Percentiles rank a stretch among this genome's conserved stretches.
phyloP scores from a whole-genome alignment of 2,329 filamentous ascomycete species.

The Ophiocordyceps polyrhachis-furcata region DNA sequence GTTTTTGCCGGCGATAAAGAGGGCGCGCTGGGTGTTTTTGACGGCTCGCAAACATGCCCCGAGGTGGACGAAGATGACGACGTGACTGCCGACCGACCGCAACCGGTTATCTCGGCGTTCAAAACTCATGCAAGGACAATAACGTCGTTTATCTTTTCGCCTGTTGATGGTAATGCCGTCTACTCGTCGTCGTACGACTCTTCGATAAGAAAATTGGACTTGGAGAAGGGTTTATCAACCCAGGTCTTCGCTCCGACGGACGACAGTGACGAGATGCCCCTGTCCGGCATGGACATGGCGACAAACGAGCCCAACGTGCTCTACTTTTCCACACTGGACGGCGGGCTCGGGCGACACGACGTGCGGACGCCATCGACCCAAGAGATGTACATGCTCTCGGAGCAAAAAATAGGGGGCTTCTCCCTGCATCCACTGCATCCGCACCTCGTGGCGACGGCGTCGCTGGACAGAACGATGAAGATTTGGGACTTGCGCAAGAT shows the following conservation, averaged over 20 bases:
- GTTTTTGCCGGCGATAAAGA: constrained; percentile 91
- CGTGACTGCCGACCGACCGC: constrained; percentile 35
- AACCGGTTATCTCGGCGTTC: constrained; percentile 72
- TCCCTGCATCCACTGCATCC: constrained; percentile 62
- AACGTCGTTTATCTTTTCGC: constrained; percentile 61
- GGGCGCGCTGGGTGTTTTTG: constrained; percentile 77
- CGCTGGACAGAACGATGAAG: constrained; percentile 72
- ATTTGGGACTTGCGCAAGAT: constrained; percentile 86
- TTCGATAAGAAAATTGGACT: constrained; percentile 70
- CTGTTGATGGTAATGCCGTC: constrained; percentile 52
- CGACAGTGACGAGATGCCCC: constrained; percentile 50
- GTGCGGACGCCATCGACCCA: constrained; percentile 39
- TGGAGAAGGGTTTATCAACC: constrained; percentile 59
- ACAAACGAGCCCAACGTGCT: constrained; percentile 51
- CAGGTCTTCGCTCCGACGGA: constrained; percentile 66
- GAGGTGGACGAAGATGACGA: constrained; percentile 48
- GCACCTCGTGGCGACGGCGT: constrained; percentile 75
- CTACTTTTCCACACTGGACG: constrained; percentile 75
- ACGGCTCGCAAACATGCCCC: constrained; percentile 55
- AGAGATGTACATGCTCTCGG: constrained; percentile 57
- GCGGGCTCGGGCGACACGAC: constrained; percentile 66
- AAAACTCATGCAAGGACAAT: constrained; percentile 86
- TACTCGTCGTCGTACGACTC: constrained; percentile 87
- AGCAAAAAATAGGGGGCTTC: constrained; percentile 94
- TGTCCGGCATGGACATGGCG: constrained; percentile 72